Evolutionary conservation across 352 stramenopile species (phyloP).

Genomic region (Albugo laibachii): DNA sequence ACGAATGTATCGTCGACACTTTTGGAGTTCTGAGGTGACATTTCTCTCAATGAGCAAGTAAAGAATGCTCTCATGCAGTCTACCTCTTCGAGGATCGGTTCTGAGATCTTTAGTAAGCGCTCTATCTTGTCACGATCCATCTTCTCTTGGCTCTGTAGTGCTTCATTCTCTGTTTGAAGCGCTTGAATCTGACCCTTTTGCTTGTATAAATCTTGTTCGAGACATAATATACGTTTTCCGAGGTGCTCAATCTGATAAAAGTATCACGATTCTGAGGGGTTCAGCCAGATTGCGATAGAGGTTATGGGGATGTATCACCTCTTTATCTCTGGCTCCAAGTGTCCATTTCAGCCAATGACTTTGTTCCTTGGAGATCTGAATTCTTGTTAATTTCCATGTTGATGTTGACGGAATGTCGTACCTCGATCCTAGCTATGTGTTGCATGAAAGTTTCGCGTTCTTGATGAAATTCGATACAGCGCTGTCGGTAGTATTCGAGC

Average conservation of each 20-base stretch:
- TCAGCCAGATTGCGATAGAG: too few relatives aligned
- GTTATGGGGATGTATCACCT: constrained; percentile 19
- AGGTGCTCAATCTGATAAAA: constrained; percentile 30
- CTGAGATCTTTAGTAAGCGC: constrained; percentile 56
- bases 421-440: constrained; percentile 33
- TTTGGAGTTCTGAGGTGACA: constrained; percentile 43
- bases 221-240: constrained; percentile 25
- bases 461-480: constrained; percentile 38
- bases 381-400: background rate
- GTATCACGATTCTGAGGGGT: background rate
- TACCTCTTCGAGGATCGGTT: constrained; percentile 62
- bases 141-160: constrained; percentile 46
- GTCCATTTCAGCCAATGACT: constrained; percentile 56
- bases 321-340: constrained; percentile 31
- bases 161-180: constrained; percentile 37
- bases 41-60: constrained; percentile 8
- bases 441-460: constrained; percentile 33
- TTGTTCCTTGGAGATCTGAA: constrained; percentile 55
- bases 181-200: constrained; percentile 41
- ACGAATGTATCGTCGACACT: constrained; percentile 23
- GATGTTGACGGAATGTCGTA: constrained; percentile 10
- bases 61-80: background rate
- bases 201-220: constrained; percentile 39
- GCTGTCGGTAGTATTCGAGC: constrained; percentile 40
- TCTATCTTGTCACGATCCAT: constrained; percentile 66